phyloP scores from a whole-genome alignment of 371 early-diverging fungal species.

The Gilbertella persicaria region DNA sequence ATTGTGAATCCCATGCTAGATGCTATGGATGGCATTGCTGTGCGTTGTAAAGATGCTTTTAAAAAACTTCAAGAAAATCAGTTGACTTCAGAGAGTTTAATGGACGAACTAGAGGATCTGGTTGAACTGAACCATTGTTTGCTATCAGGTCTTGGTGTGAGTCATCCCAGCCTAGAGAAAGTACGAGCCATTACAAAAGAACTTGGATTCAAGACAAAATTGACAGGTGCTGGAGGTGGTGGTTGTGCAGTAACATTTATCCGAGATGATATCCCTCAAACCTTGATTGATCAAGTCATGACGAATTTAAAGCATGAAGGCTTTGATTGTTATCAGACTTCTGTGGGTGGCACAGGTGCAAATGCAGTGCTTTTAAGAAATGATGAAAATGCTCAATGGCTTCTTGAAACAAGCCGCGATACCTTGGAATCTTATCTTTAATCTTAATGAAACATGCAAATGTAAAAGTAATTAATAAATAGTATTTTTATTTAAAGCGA shows the following conservation, averaged over 20 bases:
- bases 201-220: conserved; percentile 74
- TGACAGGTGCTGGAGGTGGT: conserved; percentile 98
- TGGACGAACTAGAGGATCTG: conserved; percentile 56
- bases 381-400: conserved; percentile 30
- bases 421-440: conserved; percentile 28
- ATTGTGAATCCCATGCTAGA: conserved; percentile 77
- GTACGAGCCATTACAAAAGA: conserved; percentile 68
- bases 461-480: no score
- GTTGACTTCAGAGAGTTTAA: conserved; percentile 13
- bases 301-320: conserved; percentile 54
- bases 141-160: conserved; percentile 75
- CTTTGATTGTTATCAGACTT: conserved; percentile 73
- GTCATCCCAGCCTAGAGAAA: conserved; percentile 81
- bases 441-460: no score
- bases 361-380: conserved; percentile 31
- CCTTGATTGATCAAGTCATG: conserved; percentile 42
- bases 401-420: conserved; percentile 26
- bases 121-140: conserved; percentile 85
- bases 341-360: conserved; percentile 77
- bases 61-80: conserved; percentile 13
- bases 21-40: conserved; percentile 70
- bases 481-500: no score
- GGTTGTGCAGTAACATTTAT: conserved; percentile 90
- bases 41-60: conserved; percentile 53
- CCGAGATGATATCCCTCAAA: conserved; percentile 53